phyloP scores from a whole-genome alignment of 805 yeast species.

The Candida namnaoensis region DNA sequence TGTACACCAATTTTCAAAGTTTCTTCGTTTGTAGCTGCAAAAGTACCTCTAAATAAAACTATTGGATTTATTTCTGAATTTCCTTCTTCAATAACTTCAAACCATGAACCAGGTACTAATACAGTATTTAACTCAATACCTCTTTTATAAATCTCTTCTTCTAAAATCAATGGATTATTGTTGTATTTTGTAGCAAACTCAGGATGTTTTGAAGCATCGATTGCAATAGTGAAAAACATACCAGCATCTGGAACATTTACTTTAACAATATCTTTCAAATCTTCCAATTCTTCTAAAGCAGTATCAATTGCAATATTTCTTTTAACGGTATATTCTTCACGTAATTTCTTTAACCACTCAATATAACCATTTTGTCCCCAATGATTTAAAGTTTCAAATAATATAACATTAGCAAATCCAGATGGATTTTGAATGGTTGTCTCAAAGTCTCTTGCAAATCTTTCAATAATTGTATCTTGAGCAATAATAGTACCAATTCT shows the following conservation, averaged over 20 bases:
- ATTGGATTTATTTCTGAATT: slow-evolving; percentile 11
- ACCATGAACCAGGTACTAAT: slow-evolving; percentile 40
- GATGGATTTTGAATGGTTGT: slow-evolving; percentile 67
- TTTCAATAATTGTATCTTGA: slow-evolving; percentile 44
- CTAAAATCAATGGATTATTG: slow-evolving; percentile 50
- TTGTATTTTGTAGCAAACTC: slow-evolving; percentile 33
- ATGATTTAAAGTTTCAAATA: slow-evolving; percentile 46
- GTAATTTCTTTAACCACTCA: slow-evolving; percentile 61
- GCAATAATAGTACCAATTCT: slow-evolving; percentile 70
- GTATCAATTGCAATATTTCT: slow-evolving; percentile 79
- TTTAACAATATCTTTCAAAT: slow-evolving; percentile 25
- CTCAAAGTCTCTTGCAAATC: slow-evolving; percentile 51
- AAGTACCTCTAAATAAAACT: slow-evolving; percentile 38
- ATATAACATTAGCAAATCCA: slow-evolving; percentile 59
- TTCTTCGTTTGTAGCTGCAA: slow-evolving; percentile 39
- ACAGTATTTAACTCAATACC: slow-evolving; percentile 47
- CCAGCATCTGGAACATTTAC: slow-evolving; percentile 62
- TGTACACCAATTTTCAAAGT: slow-evolving; percentile 29
- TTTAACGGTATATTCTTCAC: slow-evolving; percentile 77
- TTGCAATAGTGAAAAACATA: slow-evolving; percentile 58
- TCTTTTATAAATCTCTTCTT: slow-evolving; percentile 45
- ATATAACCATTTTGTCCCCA: slow-evolving; percentile 76
- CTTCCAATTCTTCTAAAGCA: slow-evolving; percentile 25
- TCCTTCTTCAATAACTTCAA: neutral
- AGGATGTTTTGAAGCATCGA: slow-evolving; percentile 38